phyloP scores from a whole-genome alignment of 306 rosid species.

The Begonia fuchsioides region DNA sequence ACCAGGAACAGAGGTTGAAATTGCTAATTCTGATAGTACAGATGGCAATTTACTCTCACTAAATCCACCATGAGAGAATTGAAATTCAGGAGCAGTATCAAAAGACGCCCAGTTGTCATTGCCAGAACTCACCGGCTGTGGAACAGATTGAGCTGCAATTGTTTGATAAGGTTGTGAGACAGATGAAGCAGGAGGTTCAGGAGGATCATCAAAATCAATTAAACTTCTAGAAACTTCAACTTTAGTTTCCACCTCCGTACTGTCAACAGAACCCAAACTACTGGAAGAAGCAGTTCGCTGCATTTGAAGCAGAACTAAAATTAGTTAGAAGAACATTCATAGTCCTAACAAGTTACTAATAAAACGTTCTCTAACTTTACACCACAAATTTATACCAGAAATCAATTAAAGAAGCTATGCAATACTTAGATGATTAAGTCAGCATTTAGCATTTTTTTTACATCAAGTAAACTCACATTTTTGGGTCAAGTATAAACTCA shows the following conservation, averaged over 20 bases:
- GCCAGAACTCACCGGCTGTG: slow-evolving; percentile 27
- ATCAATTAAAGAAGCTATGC: no score
- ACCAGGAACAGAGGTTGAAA: slow-evolving; percentile 35
- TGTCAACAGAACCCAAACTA: slow-evolving; percentile 52
- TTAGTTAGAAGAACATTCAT: neutral
- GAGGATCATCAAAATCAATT: slow-evolving; percentile 83
- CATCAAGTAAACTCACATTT: no score
- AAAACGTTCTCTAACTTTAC: no score
- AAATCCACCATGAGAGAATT: slow-evolving; percentile 34
- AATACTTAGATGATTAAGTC: no score
- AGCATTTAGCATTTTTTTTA: no score
- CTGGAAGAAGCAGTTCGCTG: slow-evolving; percentile 81
- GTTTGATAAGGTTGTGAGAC: slow-evolving; percentile 52
- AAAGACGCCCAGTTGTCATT: slow-evolving; percentile 89
- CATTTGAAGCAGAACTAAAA: slow-evolving; percentile 18
- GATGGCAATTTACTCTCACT: slow-evolving; percentile 59
- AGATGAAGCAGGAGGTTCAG: slow-evolving; percentile 39
- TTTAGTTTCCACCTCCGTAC: slow-evolving; percentile 53
- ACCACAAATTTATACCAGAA: no score
- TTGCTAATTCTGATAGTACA: slow-evolving; percentile 45
- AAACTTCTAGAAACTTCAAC: slow-evolving; percentile 59
- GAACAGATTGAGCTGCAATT: slow-evolving; percentile 31
- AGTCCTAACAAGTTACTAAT: no score
- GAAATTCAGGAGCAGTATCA: slow-evolving; percentile 45
- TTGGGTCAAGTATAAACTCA: no score